phyloP scores from a whole-genome alignment of 306 rosid genomes.

The Sicyos edulis region DNA sequence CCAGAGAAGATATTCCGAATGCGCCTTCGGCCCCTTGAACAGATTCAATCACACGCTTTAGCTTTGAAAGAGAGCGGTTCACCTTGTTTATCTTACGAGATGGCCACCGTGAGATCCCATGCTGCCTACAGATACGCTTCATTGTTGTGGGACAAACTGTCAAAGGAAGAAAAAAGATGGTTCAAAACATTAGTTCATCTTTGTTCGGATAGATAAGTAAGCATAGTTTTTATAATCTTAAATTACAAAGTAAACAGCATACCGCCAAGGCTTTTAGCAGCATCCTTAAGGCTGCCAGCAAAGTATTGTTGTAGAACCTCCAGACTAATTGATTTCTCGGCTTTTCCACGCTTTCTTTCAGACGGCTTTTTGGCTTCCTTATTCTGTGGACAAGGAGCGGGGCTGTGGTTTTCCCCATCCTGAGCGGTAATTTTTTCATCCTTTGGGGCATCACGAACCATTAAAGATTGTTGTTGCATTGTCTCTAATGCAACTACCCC shows the following conservation, averaged over 20 bases:
- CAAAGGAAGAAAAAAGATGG: background rate
- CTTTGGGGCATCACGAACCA: conserved; percentile 23
- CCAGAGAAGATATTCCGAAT: conserved; percentile 49
- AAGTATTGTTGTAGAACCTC: conserved; percentile 77
- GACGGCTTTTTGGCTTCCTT: conserved; percentile 50
- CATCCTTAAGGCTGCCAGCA: conserved; percentile 87
- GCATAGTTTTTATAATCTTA: background rate
- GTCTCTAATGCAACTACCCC: conserved; percentile 38
- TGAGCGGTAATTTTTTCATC: conserved; percentile 31
- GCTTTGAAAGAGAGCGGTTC: conserved; percentile 69
- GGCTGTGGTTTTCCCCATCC: conserved; percentile 31
- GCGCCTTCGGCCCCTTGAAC: conserved; percentile 82
- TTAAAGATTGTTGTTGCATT: conserved; percentile 32
- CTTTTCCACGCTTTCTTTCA: conserved; percentile 73
- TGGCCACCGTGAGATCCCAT: conserved; percentile 92
- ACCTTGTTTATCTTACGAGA: conserved; percentile 90
- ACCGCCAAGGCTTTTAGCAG: conserved; percentile 97
- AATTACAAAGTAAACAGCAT: conserved; percentile 25
- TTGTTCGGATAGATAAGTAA: background rate
- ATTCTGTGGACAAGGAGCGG: conserved; percentile 32
- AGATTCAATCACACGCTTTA: conserved; percentile 70
- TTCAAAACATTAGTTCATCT: background rate
- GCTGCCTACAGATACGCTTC: conserved; percentile 92
- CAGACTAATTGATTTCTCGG: conserved; percentile 80
- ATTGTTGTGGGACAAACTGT: conserved; percentile 94